Evolutionary conservation across 352 stramenopile species (phyloP).

Genomic region (Pythium dissimile): DNA sequence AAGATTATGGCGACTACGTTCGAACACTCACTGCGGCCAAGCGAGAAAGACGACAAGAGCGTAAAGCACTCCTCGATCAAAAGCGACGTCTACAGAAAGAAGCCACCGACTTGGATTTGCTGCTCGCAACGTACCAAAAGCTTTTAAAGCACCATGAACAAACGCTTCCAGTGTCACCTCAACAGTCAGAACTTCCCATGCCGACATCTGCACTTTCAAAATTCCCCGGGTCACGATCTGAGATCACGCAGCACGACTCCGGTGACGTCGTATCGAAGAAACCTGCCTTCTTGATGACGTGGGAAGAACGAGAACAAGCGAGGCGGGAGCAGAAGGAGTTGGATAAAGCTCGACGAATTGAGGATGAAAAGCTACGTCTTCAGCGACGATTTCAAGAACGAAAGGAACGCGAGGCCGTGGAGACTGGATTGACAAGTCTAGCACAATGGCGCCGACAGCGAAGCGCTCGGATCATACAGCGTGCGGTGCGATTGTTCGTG

Average conservation of each 20-base stretch:
- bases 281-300: constrained; percentile 61
- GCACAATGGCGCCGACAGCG: constrained; percentile 18
- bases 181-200: background rate
- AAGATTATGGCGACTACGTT: constrained; percentile 40
- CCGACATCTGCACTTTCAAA: too few species aligned
- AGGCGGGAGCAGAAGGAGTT: constrained; percentile 55
- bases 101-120: constrained; percentile 41
- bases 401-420: constrained; percentile 13
- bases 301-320: constrained; percentile 65
- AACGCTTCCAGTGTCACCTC: background rate
- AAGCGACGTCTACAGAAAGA: constrained; percentile 48
- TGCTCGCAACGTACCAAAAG: constrained; percentile 51
- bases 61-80: constrained; percentile 26
- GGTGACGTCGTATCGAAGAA: constrained; percentile 33
- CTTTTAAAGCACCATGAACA: constrained; percentile 26
- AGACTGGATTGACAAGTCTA: constrained; percentile 12
- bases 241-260: too few species aligned
- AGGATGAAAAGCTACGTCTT: constrained; percentile 56
- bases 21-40: constrained; percentile 25
- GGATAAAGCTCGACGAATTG: constrained; percentile 53
- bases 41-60: constrained; percentile 2
- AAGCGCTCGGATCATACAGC: constrained; percentile 27
- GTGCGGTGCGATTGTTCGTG: constrained; percentile 22
- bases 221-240: too few species aligned
- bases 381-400: constrained; percentile 36